phyloP scores from a whole-genome alignment of 768 basidiomycete species.

The Lentinula boryana region DNA sequence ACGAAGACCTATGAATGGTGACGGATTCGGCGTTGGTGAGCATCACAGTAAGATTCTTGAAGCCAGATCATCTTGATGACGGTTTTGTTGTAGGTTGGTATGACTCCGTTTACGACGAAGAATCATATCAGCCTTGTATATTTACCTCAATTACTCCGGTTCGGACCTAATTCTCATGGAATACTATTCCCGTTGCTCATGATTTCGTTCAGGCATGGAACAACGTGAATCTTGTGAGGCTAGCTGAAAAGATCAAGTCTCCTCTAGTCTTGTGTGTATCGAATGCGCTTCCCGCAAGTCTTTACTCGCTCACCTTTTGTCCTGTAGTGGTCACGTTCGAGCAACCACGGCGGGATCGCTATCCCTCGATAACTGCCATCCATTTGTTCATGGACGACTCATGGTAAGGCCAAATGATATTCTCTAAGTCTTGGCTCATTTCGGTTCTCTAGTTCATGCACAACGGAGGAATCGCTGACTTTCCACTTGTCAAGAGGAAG shows the following conservation, averaged over 20 bases:
- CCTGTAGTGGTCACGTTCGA: slow-evolving; percentile 75
- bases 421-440: neutral
- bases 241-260: slow-evolving; percentile 97
- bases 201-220: slow-evolving; percentile 58
- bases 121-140: slow-evolving; percentile 84
- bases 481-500: slow-evolving; percentile 71
- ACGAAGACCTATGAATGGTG: slow-evolving; percentile 86
- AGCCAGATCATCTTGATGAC: neutral
- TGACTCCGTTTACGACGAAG: slow-evolving; percentile 78
- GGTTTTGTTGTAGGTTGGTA: slow-evolving; percentile 71
- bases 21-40: slow-evolving; percentile 93
- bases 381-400: slow-evolving; percentile 85
- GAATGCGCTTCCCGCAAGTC: neutral
- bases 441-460: slow-evolving; percentile 77
- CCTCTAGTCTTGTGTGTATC: slow-evolving; percentile 83
- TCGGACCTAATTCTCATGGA: slow-evolving; percentile 14
- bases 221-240: slow-evolving; percentile 84
- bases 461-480: slow-evolving; percentile 90
- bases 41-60: neutral
- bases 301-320: neutral
- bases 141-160: slow-evolving; percentile 95
- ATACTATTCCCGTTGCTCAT: neutral
- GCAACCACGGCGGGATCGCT: slow-evolving; percentile 90
- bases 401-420: slow-evolving; percentile 52
- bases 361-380: slow-evolving; percentile 93